These are phyloP conservation scores for Colletotrichum incanum DNA, from an alignment of 2,329 filamentous ascomycete species.

Conservation along the genomic window DNA sequence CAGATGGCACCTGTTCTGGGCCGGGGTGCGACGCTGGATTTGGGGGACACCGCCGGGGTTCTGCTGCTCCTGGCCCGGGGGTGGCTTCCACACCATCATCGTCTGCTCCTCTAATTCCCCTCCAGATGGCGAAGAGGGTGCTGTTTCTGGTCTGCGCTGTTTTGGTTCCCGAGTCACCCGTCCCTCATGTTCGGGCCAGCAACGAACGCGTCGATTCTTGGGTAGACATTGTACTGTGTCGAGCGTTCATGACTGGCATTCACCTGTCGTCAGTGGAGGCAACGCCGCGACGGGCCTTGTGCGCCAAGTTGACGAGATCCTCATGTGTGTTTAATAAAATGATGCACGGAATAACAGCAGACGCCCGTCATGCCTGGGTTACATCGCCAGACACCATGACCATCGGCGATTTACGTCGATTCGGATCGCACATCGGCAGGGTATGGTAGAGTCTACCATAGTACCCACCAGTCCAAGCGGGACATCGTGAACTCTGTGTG, in stretches of 20 bases:
- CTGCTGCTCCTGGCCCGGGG: slow-evolving; percentile 1
- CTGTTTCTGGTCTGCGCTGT: slow-evolving; percentile 3
- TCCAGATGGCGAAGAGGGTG: neutral
- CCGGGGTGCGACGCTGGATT: slow-evolving; percentile 34
- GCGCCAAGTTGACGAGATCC: neutral
- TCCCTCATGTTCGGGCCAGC: neutral
- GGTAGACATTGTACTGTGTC: neutral
- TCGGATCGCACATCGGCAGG: slow-evolving; percentile 8
- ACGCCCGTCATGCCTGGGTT: slow-evolving; percentile 17
- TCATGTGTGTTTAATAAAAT: neutral
- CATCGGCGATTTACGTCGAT: slow-evolving; percentile 27
- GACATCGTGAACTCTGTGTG: slow-evolving; percentile 12
- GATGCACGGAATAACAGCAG: slow-evolving; percentile 14
- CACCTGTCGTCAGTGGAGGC: neutral
- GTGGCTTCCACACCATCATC: slow-evolving; percentile 17
- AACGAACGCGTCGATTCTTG: neutral
- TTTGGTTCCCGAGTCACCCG: slow-evolving; percentile 5
- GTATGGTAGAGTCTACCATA: slow-evolving; percentile 1
- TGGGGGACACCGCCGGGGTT: slow-evolving; percentile 29
- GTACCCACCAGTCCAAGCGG: slow-evolving; percentile 5
- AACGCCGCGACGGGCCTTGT: neutral
- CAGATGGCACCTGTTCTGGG: slow-evolving; percentile 17
- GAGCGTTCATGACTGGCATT: neutral
- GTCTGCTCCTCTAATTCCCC: slow-evolving; percentile 15
- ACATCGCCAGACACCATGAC: slow-evolving; percentile 11